Evolutionary conservation across 2,329 filamentous ascomycete genomes (phyloP).

Genomic region (Davidsoniella eucalypti): DNA sequence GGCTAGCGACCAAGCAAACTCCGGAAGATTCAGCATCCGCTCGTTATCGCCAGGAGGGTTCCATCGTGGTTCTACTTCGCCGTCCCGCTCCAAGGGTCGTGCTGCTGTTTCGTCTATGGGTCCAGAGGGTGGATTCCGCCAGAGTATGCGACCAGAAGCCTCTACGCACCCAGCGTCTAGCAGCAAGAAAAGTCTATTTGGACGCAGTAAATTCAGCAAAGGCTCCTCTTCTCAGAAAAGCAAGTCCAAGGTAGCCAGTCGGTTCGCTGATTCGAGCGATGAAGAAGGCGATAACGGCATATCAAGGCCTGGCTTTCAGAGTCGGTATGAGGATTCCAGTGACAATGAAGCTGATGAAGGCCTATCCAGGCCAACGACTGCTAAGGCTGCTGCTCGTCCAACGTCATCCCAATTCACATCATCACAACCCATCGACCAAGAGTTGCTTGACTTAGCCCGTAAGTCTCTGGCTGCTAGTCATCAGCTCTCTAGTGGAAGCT

Average conservation of each 20-base stretch:
- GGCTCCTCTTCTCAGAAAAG: slow-evolving; percentile 21
- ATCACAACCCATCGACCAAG: slow-evolving; percentile 2
- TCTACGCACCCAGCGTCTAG: slow-evolving; percentile 15
- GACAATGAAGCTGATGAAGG: slow-evolving; percentile 31
- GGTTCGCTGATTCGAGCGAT: slow-evolving; percentile 59
- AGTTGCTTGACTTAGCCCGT: slow-evolving; percentile 1
- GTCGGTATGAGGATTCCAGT: slow-evolving; percentile 50
- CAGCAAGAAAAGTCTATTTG: slow-evolving; percentile 25
- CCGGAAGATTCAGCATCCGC: slow-evolving; percentile 53
- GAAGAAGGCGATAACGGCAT: slow-evolving; percentile 28
- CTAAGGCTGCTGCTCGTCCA: background rate
- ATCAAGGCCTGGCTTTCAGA: slow-evolving; percentile 15
- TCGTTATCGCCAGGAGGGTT: slow-evolving; percentile 50
- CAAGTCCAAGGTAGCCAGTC: slow-evolving; percentile 23
- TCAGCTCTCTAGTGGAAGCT: background rate
- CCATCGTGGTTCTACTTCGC: slow-evolving; percentile 27
- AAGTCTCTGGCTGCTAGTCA: background rate
- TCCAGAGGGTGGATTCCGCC: slow-evolving; percentile 25
- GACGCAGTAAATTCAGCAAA: slow-evolving; percentile 17
- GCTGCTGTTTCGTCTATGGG: slow-evolving; percentile 23
- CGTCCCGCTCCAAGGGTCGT: slow-evolving; percentile 23
- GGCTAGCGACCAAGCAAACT: slow-evolving; percentile 18
- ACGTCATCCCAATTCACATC: background rate
- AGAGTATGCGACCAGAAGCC: slow-evolving; percentile 25
- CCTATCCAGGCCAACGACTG: background rate